Evolutionary conservation across 805 yeast genomes (phyloP).

Genomic region (Clavispora vitiphila): DNA sequence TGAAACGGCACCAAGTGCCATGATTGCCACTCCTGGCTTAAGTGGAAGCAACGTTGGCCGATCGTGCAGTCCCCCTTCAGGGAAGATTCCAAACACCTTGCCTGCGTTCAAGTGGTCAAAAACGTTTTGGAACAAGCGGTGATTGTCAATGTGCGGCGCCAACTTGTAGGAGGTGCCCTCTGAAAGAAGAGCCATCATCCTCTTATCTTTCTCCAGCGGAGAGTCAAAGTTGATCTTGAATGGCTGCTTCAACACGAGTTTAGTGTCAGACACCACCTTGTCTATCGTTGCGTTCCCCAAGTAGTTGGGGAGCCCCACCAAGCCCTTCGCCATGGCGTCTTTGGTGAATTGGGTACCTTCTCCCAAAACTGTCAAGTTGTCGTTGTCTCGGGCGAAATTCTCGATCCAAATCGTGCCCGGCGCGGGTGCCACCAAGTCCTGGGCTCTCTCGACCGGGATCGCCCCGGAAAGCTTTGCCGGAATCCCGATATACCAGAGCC

Average conservation of each 20-base stretch:
- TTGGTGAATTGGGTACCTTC: conserved; percentile 28
- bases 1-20: conserved; percentile 40
- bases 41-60: conserved; percentile 38
- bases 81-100: conserved; percentile 36
- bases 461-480: conserved; percentile 29
- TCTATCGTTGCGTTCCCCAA: conserved; percentile 31
- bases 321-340: conserved; percentile 31
- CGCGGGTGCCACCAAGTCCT: conserved; percentile 28
- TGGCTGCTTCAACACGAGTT: conserved; percentile 21
- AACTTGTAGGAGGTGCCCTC: conserved; percentile 29
- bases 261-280: conserved; percentile 26
- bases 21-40: conserved; percentile 42
- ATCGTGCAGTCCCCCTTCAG: conserved; percentile 44
- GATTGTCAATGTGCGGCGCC: conserved; percentile 39
- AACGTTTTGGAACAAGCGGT: conserved; percentile 31
- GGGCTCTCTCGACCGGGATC: conserved; percentile 41
- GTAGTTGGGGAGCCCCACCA: conserved; percentile 33
- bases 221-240: conserved; percentile 15
- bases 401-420: conserved; percentile 25
- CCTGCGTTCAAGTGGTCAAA: conserved; percentile 32
- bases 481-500: conserved; percentile 27
- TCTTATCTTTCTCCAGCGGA: conserved; percentile 10
- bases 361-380: conserved; percentile 22
- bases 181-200: conserved; percentile 12
- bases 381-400: conserved; percentile 16